Evolutionary conservation across 106 monocot species (phyloP), one percentile per base, ranked within the genome.

Genomic region (Narthecium ossifragum): DNA sequence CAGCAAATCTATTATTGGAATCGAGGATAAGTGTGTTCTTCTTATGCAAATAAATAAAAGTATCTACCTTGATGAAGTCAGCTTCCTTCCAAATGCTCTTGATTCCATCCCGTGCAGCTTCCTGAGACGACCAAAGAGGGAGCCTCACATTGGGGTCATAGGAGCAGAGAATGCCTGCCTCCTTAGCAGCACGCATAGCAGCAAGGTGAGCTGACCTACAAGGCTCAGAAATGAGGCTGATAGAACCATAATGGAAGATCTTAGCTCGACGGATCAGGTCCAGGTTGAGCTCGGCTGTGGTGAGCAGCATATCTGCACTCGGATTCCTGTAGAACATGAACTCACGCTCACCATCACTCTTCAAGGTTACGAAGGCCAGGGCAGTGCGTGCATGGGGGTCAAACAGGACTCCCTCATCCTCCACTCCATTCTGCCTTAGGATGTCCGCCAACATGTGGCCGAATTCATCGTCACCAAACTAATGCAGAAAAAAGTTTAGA

Each of bases 191-290:
- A n/a, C 55, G 51, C 83, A 83, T 83, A 31, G 83, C 83, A 8
- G 83, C 83, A 15, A 78, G 26, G 70, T 83, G 78, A 4, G 78
- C 78, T 3, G 83, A 75, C 0, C 83, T 70, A 36, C 74, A 75
- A 0, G 83, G 83, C 71, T 83, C 83, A 8, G 83, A 52, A 57
- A 83, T 83, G 46, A 83, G 70, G 34, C 71, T 71, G 53, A 83
- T 83, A 31, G 78, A 78, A 25, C 78, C 78, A 22, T 83, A 83
- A 36, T 83, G 83, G 71, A 83, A 83, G 53, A 83, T 78, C 47
- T 61, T 67, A 13, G 78, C 73, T 15, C 74, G 52, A 1, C 58
- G 54, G 25, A 83, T 83, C 14, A 83, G 74, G 54, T 17, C 26
- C 4, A 72, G 60, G 57, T 78, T 66, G 48, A 76, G 76, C 64